Conservation (phyloP, 2,329 filamentous ascomycete species). For the Monosporascus sp. region DNA sequence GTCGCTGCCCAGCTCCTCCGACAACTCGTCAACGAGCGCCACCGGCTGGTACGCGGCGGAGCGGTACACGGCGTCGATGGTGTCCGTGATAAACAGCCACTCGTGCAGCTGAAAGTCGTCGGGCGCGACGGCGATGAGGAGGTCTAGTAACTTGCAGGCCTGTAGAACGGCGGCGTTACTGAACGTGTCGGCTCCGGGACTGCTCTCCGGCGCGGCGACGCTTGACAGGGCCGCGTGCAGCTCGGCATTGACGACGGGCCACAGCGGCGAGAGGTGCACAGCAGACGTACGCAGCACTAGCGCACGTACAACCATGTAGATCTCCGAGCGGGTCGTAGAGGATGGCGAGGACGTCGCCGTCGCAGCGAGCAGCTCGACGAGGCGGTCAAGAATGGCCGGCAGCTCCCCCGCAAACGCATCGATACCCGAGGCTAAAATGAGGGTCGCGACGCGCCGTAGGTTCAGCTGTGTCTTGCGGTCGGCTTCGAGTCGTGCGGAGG, state of each 20-base stretch:
- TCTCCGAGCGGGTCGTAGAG: slow-evolving; percentile 79
- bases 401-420: slow-evolving; percentile 80
- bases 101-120: slow-evolving; percentile 98
- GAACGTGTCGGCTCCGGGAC: slow-evolving; percentile 63
- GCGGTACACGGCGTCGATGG: slow-evolving; percentile 90
- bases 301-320: slow-evolving; percentile 82
- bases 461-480: slow-evolving; percentile 91
- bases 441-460: slow-evolving; percentile 72
- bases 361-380: slow-evolving; percentile 80
- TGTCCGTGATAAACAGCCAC: slow-evolving; percentile 97
- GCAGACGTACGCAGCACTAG: slow-evolving; percentile 74
- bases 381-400: slow-evolving; percentile 67
- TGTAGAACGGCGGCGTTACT: slow-evolving; percentile 75
- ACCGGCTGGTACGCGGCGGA: slow-evolving; percentile 63
- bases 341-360: slow-evolving; percentile 88
- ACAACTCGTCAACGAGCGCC: slow-evolving; percentile 78
- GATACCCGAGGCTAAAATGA: slow-evolving; percentile 69
- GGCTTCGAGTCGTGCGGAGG: slow-evolving; percentile 87
- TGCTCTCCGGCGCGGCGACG: slow-evolving; percentile 62
- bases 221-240: slow-evolving; percentile 75
- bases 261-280: slow-evolving; percentile 75
- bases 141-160: slow-evolving; percentile 88
- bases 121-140: slow-evolving; percentile 77
- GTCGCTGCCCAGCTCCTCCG: slow-evolving; percentile 62
- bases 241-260: slow-evolving; percentile 86